A percentile compares a stretch with the other conserved stretches of the same genome.
phyloP scores from a whole-genome alignment of 805 yeast species.

The Kuraishia cidri region DNA sequence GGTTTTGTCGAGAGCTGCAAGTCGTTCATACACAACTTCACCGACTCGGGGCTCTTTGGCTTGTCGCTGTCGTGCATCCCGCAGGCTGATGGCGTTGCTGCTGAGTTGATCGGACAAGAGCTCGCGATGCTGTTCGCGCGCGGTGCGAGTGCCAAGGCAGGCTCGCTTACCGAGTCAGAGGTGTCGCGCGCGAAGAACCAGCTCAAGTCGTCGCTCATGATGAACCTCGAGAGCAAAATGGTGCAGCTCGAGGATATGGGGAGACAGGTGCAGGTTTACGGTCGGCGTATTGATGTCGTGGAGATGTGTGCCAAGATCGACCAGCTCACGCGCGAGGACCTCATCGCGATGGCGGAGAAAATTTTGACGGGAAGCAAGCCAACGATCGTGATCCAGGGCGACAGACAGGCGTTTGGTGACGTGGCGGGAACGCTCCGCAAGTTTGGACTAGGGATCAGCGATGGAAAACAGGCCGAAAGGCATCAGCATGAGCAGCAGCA shows the following conservation, averaged over 20 bases:
- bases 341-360: conserved; percentile 64
- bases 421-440: conserved; percentile 52
- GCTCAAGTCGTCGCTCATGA: conserved; percentile 74
- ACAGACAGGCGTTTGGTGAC: conserved; percentile 80
- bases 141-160: too few species aligned
- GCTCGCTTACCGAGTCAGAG: conserved; percentile 62
- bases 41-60: conserved; percentile 89
- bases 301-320: conserved; percentile 82
- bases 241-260: conserved; percentile 96
- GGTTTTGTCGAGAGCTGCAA: conserved; percentile 86
- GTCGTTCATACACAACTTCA: conserved; percentile 83
- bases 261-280: conserved; percentile 84
- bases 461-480: conserved; percentile 3
- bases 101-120: conserved; percentile 70
- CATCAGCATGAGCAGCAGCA: too few species aligned
- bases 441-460: conserved; percentile 67
- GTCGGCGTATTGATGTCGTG: conserved; percentile 59
- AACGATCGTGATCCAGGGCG: conserved; percentile 87
- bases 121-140: conserved; percentile 40
- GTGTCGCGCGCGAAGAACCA: conserved; percentile 89
- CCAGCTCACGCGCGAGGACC: conserved; percentile 53
- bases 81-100: conserved; percentile 75
- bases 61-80: conserved; percentile 80
- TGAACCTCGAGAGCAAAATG: conserved; percentile 89
- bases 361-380: conserved; percentile 71